phyloP scores from a whole-genome alignment of 495 filamentous ascomycete species.

The Neurospora sp. region DNA sequence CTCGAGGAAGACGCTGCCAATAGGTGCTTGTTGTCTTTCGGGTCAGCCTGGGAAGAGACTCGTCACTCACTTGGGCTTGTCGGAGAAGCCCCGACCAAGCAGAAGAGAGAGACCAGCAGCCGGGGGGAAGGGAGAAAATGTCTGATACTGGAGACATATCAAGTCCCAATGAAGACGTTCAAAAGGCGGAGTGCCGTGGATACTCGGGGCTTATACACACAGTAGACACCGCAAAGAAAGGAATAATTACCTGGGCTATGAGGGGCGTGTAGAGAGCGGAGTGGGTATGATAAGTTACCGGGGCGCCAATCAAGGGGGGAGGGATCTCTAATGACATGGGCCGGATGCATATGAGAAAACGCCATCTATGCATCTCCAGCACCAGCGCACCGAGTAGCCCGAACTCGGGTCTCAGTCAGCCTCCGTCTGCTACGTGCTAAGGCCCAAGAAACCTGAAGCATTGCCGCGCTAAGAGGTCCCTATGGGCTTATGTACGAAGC shows the following conservation, averaged over 20 bases:
- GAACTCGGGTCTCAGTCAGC: not conserved
- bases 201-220: not conserved
- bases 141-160: not conserved
- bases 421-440: not conserved
- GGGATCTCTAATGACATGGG: slow-evolving; percentile 10
- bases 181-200: not conserved
- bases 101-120: not conserved
- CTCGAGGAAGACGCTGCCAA: not conserved
- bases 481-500: not conserved
- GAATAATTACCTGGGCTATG: not conserved
- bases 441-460: not conserved
- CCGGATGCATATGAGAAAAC: slow-evolving; percentile 15
- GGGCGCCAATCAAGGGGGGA: slow-evolving; percentile 14
- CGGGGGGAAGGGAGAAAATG: not conserved
- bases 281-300: not conserved
- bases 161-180: not conserved
- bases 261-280: slow-evolving; percentile 15
- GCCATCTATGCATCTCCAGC: slow-evolving; percentile 20
- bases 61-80: not conserved
- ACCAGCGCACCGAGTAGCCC: slow-evolving; percentile 3
- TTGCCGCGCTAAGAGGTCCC: not conserved
- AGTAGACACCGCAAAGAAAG: not conserved
- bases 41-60: not conserved
- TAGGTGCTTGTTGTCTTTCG: not conserved
- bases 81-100: not conserved